Conservation (phyloP, 2,329 filamentous ascomycete species). For the Monosporascus sp. region DNA sequence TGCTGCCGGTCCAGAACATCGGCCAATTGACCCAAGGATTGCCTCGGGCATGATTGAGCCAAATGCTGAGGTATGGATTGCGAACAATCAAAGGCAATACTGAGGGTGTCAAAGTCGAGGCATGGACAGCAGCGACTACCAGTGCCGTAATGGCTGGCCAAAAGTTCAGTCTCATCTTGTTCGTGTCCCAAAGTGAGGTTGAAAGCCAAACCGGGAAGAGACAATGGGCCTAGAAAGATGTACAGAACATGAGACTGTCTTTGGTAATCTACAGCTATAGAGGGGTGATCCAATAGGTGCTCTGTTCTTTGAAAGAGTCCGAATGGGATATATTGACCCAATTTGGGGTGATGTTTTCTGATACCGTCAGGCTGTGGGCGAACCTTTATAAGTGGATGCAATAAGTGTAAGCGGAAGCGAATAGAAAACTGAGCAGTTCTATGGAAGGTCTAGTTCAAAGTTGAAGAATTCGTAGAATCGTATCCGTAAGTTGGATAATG, state of each 20-base stretch:
- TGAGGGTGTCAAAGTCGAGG: slow-evolving; percentile 49
- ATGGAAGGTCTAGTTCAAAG: background rate
- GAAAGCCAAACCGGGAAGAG: background rate
- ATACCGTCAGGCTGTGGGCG: background rate
- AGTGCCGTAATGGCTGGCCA: slow-evolving; percentile 23
- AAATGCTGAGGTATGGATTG: slow-evolving; percentile 56
- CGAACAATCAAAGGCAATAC: slow-evolving; percentile 53
- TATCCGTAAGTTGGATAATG: background rate
- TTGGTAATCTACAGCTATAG: background rate
- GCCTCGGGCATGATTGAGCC: slow-evolving; percentile 62
- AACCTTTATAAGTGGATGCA: background rate
- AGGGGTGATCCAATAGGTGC: background rate
- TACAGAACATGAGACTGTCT: background rate
- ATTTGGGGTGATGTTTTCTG: background rate
- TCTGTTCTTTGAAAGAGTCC: background rate
- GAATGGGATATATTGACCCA: background rate
- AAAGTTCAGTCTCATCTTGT: slow-evolving; percentile 22
- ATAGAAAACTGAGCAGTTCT: background rate
- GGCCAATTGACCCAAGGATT: slow-evolving; percentile 81
- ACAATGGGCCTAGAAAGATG: background rate
- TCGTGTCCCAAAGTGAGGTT: background rate
- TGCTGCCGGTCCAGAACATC: slow-evolving; percentile 69
- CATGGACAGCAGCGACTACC: slow-evolving; percentile 32
- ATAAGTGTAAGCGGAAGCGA: background rate
- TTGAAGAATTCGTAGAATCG: background rate